Base-by-base conservation (phyloP, 495 filamentous ascomycete genomes). In the Neohortaea acidophila region DNA sequence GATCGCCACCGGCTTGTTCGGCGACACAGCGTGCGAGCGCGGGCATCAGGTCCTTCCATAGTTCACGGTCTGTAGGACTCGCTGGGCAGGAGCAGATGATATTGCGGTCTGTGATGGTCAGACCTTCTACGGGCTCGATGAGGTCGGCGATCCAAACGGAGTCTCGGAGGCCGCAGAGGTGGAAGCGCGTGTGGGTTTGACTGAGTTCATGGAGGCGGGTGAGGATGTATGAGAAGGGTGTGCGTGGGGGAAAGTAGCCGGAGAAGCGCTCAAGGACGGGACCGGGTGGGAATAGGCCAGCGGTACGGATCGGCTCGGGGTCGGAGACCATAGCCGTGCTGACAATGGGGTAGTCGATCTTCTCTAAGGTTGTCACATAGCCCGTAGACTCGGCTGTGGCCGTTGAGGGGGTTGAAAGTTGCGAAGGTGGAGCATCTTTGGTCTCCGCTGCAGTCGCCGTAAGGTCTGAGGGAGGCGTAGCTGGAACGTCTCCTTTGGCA, bases 331-430 rank as follows among this genome's bases (percentile, higher is more conserved):
- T 77, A 12, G 78, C 74, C 21, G 66, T 44, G 26, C 55, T 51
- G 23, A 99, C 68, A 35, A 64, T 54, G 0, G 54, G 57, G 23
- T 84, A 70, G 54, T 96, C 87, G 13, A 67, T 59, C 6, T 67
- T 51, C 43, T 87, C 77, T 10, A 96, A 58, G 2, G 79, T 77
- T 4, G 89, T 94, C 13, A 93, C 83, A n/a, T 69, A 63, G 2
- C 89, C 89, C 2, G 77, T 57, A 31, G 66, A 57, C 12, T 54
- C 38, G 10, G 38, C 26, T 29, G 45, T 38, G 4, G 32, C 12
- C 13, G 37, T 32, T 26, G 35, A 6, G n/a, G 4, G 28, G 28
- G 28, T 13, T 31, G 28, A 15, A 13, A 15, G 28, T n/a, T n/a
- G n/a, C n/a, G n/a, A n/a, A n/a, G n/a, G n/a, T n/a, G n/a, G n/a